Base-by-base conservation (phyloP, 208 protist genomes). In the Crithidia expoeki region DNA sequence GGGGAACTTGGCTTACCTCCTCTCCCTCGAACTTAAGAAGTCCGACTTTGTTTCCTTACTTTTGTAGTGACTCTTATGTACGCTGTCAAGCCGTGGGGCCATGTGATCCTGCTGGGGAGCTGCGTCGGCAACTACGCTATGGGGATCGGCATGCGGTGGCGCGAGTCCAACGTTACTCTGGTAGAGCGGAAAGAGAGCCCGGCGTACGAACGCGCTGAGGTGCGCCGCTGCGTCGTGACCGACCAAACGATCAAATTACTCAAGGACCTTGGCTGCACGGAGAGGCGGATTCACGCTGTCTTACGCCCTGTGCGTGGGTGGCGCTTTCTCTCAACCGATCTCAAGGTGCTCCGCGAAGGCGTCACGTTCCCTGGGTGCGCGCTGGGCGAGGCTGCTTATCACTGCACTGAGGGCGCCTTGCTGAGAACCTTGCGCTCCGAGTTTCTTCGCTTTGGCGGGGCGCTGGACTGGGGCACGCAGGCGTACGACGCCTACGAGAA, bases 131-230 rank as follows among this genome's bases (percentile, higher is more conserved):
- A 77, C 17, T 93, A 92, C 71, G 78, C 87, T 12, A 85, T 95
- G 80, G 90, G 90, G 5, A 85, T 95, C 55, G 90, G 90, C 38
- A 95, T 95, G 90, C 86, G 86, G 10, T 95, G 90, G 88, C 71
- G 87, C 27, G 90, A 95, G 73, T 89, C 87, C 21, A 87, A 80
- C 53, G 86, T 90, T 21, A 84, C 69, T 12, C 75, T 95, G 36
- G 61, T 95, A 17, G 87, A 95, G 62, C 85, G 74, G 52, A 74
- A 58, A 7, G 23, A 17, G 12, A 71, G 73, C 34, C 90, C 90
- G 5, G 49, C 74, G 25, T 90, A 90, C 70, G 87, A 93, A 68
- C 57, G 52, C 10, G 9, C 21, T 1, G 50, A 72, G 51, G 21
- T 63, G 21, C 79, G 81, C 11, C 84, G 90, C 10, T 95, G 90